These are phyloP conservation scores for Tricharina praecox DNA, from an alignment of 495 filamentous ascomycete species.

Conservation along the genomic window DNA sequence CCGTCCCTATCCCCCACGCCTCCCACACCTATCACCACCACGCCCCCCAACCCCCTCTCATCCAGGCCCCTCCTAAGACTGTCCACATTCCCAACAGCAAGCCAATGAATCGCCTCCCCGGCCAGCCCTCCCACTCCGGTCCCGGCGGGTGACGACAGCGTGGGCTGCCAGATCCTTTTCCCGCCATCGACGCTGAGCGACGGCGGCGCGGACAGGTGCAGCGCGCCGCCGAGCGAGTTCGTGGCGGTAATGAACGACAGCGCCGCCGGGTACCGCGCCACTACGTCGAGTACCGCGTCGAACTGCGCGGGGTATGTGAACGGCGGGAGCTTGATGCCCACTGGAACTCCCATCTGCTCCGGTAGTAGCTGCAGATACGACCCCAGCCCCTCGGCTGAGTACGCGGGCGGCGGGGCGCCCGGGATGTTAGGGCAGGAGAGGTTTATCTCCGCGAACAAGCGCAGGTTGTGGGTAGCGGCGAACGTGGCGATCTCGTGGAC, in stretches of 20 bases:
- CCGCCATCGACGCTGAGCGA: conserved; percentile 41
- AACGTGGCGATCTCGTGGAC: conserved; percentile 32
- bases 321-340: conserved; percentile 55
- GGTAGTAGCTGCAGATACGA: conserved; percentile 35
- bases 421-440: conserved; percentile 60
- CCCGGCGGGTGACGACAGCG: conserved; percentile 27
- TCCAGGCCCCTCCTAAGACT: conserved; percentile 40
- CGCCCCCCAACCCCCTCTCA: conserved; percentile 25
- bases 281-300: conserved; percentile 33
- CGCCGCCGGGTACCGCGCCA: conserved; percentile 21
- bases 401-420: conserved; percentile 48
- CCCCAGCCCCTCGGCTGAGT: conserved; percentile 32
- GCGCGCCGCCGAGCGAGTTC: conserved; percentile 52
- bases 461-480: conserved; percentile 12
- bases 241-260: conserved; percentile 51
- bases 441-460: conserved; percentile 50
- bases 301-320: conserved; percentile 51
- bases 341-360: conserved; percentile 19
- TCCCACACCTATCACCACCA: conserved; percentile 48
- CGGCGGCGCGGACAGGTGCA: conserved; percentile 32
- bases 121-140: conserved; percentile 51
- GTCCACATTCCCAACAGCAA: conserved; percentile 36
- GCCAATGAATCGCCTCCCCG: conserved; percentile 44
- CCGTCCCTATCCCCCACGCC: conserved; percentile 48
- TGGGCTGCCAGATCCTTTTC: conserved; percentile 32